Conservation (phyloP, 495 filamentous ascomycete species). For the Talaromyces wortmannii region DNA sequence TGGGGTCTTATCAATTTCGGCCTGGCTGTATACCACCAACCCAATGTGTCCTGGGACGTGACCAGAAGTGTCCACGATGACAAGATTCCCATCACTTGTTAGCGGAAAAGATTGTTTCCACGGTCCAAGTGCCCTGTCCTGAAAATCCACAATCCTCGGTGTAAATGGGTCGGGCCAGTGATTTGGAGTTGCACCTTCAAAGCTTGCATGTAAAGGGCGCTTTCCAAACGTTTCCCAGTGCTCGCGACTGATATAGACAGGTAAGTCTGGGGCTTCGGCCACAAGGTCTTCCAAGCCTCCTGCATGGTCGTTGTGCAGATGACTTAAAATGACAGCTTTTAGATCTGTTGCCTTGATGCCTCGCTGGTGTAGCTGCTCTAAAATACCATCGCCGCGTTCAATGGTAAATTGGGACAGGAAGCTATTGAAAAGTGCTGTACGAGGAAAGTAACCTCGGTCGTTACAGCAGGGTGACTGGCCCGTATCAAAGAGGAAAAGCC, state of each 20-base stretch:
- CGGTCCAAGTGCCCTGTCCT: constrained; percentile 15
- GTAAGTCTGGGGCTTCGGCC: constrained; percentile 11
- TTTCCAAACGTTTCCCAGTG: constrained; percentile 22
- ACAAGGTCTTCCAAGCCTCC: constrained; percentile 22
- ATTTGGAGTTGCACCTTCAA: constrained; percentile 19
- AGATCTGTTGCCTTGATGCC: constrained; percentile 18
- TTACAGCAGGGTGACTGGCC: constrained; percentile 23
- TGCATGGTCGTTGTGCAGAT: constrained; percentile 25
- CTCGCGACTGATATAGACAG: constrained; percentile 15
- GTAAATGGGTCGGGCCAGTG: constrained; percentile 21
- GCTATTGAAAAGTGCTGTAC: constrained; percentile 7
- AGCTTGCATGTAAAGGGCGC: constrained; percentile 14
- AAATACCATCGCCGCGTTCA: constrained; percentile 13
- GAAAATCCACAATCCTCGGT: constrained; percentile 16
- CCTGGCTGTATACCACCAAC: constrained; percentile 13
- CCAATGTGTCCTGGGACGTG: constrained; percentile 23
- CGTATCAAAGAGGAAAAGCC: constrained; percentile 23
- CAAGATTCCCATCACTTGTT: constrained; percentile 20
- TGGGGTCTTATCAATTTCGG: background rate
- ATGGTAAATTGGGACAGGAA: constrained; percentile 13
- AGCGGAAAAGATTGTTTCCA: constrained; percentile 19
- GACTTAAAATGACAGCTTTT: constrained; percentile 19
- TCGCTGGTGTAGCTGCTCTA: constrained; percentile 9
- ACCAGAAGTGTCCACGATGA: constrained; percentile 21
- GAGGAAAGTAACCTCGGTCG: constrained; percentile 17